Evolutionary conservation across 2,329 filamentous ascomycete species (phyloP), one percentile per base, ranked within the genome.

Genomic region (Colletotrichum scovillei): DNA sequence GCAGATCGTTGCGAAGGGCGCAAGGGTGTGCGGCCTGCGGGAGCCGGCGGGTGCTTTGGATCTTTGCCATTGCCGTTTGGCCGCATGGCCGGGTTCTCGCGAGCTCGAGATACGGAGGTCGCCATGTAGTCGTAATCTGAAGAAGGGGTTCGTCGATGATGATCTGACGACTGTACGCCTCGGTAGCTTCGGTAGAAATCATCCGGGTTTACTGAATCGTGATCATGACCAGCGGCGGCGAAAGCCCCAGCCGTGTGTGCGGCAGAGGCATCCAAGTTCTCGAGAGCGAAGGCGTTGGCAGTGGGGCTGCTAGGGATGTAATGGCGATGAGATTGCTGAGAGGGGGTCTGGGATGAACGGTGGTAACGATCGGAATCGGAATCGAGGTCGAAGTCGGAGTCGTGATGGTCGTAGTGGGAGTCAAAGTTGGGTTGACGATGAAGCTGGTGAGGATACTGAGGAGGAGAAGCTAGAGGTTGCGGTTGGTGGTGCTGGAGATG

Each of bases 161-260:
- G 79, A 76, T 76, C 76, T 77, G 80, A 80, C 68, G 81, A 75
- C 73, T 83, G 81, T 67, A 81, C 78, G 77, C 80, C 81, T 77
- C 82, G 83, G 78, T 87, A 88, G 79, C 83, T 85, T 77, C 85
- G 86, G 81, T 90, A 90, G 80, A 89, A 90, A 79, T 88, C 84
- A 85, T 88, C 87, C 77, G 88, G 87, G 77, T 88, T 85, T 81
- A 86, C 79, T 78, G 84, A 75, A 77, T 82, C 82, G 79, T 82
- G 79, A 76, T 80, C 81, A 84, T 84, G 82, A 67, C 82, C 60
- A 64, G 78, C 74, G 67, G 76, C 76, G 62, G 76, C 73, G 67
- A 75, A 74, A 69, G 74, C 76, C 75, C 76, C 75, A 75, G 78
- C 76, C 70, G 78, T 60, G 64, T 77, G 72, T 58, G 65, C 73